Base-by-base conservation (phyloP, 352 stramenopile genomes). In the Phytophthora vignae region DNA sequence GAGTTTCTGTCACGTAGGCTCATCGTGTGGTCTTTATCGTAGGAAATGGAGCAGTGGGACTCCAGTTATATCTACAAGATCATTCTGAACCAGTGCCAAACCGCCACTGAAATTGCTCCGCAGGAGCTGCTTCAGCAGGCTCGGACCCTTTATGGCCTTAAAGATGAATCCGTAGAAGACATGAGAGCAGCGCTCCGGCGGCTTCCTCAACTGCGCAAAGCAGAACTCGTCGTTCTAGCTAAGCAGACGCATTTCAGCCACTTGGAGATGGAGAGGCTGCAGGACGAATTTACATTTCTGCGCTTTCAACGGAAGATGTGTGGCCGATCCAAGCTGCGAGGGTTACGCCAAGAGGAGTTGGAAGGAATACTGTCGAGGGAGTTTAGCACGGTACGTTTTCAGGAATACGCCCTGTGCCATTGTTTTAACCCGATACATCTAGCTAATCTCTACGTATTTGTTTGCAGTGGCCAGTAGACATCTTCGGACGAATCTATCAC, bases 31-130 rank as follows among this genome's bases (percentile, higher is more conserved):
- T 33, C 15, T 19, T 36, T 55, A 69, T 31, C 31, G 25, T 49
- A 92, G 82, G 77, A 81, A 46, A 72, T 53, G n/a, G 81, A 84
- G 5, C 74, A 84, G 21, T 91, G 86, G 79, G 86, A 93, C 36
- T 84, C 86, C 0, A 92, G 86, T 19, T 92, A 81, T 55, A 71
- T 90, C 31, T 93, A 93, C 73, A 90, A 93, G 49, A 83, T 89
- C 48, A 81, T 90, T 25, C 40, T 92, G 10, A 31, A 69, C 10
- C 77, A 78, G 55, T 89, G 81, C 52, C 73, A 82, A 40, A 73
- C 31, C 1, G 55, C 62, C 42, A 74, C 55, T 46, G 46, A 79
- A 53, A 55, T 82, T 65, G 19, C 78, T 49, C 68, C 76, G 60
- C 59, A 70, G 17, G 61, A n/a, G 7, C 55, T 91, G 4, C 67